These are phyloP conservation scores for Parastagonospora avenae DNA, from an alignment of 2,329 filamentous ascomycete species.

Conservation along the genomic window DNA sequence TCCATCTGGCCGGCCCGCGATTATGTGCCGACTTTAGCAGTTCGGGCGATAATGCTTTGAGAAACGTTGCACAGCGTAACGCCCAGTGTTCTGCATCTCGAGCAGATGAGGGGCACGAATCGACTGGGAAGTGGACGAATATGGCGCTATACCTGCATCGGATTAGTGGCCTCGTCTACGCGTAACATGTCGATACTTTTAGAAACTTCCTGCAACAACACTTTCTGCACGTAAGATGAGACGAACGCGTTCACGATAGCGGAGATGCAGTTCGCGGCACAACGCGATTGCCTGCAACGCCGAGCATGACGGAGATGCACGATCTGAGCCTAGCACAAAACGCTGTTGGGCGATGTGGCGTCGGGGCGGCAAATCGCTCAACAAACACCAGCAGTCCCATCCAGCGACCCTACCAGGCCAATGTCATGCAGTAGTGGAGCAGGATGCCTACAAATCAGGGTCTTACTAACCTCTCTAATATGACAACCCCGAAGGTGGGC, in stretches of 20 bases:
- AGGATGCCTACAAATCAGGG: background rate
- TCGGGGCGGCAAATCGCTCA: conserved; percentile 8
- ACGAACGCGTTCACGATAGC: background rate
- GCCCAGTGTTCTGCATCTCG: too few relatives aligned
- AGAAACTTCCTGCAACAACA: conserved; percentile 7
- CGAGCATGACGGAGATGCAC: background rate
- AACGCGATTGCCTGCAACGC: background rate
- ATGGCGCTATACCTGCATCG: conserved; percentile 10
- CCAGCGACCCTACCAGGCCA: background rate
- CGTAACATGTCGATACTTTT: conserved; percentile 15
- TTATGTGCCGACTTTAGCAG: background rate
- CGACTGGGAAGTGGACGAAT: conserved; percentile 12
- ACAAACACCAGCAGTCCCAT: conserved; percentile 1
- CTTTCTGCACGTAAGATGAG: background rate
- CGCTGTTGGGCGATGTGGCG: background rate
- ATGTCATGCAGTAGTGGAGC: conserved; percentile 4
- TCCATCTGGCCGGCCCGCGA: background rate
- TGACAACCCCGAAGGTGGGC: background rate
- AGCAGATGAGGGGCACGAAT: conserved; percentile 2
- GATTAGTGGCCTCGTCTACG: conserved; percentile 11
- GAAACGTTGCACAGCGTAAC: background rate
- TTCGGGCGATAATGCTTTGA: background rate
- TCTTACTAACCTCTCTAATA: background rate
- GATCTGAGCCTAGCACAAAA: background rate
- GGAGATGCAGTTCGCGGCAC: background rate